phyloP scores from a whole-genome alignment of 176 grass and related monocot genomes.

The Neostapfia colusana region DNA sequence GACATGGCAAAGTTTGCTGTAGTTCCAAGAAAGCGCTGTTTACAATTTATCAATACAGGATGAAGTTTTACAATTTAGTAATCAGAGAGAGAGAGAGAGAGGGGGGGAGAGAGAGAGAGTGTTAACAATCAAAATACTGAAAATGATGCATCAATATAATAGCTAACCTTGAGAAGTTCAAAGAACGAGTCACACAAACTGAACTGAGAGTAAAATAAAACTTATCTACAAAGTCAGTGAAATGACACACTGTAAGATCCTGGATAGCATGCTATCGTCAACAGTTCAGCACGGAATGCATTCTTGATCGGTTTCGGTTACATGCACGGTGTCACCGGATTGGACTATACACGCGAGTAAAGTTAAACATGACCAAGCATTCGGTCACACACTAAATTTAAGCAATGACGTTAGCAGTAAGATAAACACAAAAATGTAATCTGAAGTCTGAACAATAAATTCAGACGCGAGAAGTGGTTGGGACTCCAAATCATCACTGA shows the following conservation, averaged over 20 bases:
- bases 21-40: background rate
- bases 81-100: too few relatives aligned
- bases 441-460: background rate
- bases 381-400: background rate
- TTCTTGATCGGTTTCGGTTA: background rate
- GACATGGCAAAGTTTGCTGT: background rate
- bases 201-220: background rate
- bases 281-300: background rate
- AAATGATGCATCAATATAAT: background rate
- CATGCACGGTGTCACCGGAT: background rate
- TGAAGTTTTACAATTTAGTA: too few relatives aligned
- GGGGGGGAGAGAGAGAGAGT: too few relatives aligned
- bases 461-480: constrained; percentile 1
- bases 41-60: background rate
- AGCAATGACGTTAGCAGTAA: background rate
- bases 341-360: background rate
- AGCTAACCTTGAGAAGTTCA: background rate
- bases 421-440: background rate
- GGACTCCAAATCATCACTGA: background rate
- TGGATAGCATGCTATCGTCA: background rate
- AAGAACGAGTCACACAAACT: background rate
- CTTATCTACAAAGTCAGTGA: background rate
- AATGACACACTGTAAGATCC: background rate
- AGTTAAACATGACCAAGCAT: background rate
- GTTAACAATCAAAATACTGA: background rate